These are phyloP conservation scores for Panicum miliaceum DNA, from an alignment of 176 grass and related monocot genomes.

Conservation along the genomic window DNA sequence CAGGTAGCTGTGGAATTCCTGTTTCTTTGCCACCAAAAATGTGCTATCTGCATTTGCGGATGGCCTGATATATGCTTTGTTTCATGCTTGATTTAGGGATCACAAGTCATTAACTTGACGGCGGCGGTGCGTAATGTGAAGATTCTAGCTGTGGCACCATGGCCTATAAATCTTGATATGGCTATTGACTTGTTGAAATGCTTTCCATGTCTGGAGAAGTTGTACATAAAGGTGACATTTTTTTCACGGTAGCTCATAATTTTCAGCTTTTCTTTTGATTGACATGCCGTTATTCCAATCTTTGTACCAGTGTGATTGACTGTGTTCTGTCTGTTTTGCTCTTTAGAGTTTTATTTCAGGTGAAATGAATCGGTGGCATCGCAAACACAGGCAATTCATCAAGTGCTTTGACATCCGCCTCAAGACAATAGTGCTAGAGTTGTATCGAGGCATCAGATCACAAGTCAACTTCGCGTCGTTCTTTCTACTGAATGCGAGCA, in stretches of 20 bases:
- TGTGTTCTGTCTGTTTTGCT: not conserved
- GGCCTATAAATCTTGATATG: not conserved
- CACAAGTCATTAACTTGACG: not conserved
- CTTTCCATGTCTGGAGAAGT: constrained; percentile 7
- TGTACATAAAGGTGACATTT: not conserved
- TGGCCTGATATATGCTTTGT: not conserved
- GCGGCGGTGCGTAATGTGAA: not conserved
- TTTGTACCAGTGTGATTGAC: not conserved
- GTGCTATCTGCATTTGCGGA: not conserved
- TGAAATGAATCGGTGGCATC: not conserved
- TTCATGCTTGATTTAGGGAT: not conserved
- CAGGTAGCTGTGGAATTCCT: not conserved
- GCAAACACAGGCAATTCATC: not conserved
- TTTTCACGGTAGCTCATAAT: not conserved
- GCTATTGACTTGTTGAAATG: not conserved
- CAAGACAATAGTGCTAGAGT: not conserved
- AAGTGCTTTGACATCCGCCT: not conserved
- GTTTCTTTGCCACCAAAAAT: not conserved
- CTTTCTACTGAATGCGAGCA: not conserved
- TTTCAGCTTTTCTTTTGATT: not conserved
- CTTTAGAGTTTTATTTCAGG: not conserved
- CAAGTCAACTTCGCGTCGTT: not conserved
- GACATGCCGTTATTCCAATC: not conserved
- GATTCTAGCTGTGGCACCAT: not conserved
- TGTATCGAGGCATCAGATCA: not conserved